phyloP scores from a whole-genome alignment of 768 basidiomycete species.

The Termitomyces sp. region DNA sequence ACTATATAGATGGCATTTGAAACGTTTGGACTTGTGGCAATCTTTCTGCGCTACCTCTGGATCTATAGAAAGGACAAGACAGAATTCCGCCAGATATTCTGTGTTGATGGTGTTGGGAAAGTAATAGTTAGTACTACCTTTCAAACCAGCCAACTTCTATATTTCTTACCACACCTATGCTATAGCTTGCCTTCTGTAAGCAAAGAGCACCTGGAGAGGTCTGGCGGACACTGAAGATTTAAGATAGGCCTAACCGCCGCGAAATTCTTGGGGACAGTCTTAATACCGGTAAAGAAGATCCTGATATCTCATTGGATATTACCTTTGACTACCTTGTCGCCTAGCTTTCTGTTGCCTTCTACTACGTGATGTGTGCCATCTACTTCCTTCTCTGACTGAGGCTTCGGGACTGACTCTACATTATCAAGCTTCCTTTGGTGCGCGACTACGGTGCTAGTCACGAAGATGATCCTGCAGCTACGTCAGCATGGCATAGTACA shows the following conservation, averaged over 20 bases:
- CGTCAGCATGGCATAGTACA: conserved; percentile 14
- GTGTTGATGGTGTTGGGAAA: neutral
- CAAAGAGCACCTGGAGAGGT: neutral
- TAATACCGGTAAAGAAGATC: conserved; percentile 2
- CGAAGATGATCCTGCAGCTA: conserved; percentile 29
- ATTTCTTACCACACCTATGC: neutral
- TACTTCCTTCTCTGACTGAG: neutral
- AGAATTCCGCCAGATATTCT: neutral
- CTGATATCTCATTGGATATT: neutral
- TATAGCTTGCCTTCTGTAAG: conserved; percentile 5
- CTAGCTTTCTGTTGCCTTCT: conserved; percentile 3
- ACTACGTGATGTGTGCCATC: conserved; percentile 3
- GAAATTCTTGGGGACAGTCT: neutral
- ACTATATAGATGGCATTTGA: conserved; percentile 6
- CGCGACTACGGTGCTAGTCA: conserved; percentile 24
- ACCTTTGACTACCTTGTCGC: neutral
- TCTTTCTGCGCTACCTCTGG: neutral
- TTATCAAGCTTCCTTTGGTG: conserved; percentile 32
- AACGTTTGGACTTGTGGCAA: neutral
- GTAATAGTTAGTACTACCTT: neutral
- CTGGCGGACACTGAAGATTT: neutral
- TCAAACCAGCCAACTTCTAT: neutral
- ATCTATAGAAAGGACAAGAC: neutral
- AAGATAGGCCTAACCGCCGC: neutral
- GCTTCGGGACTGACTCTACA: neutral